Base-by-base conservation (phyloP, 257 asterid genomes). In the Solanum tacnaense region DNA sequence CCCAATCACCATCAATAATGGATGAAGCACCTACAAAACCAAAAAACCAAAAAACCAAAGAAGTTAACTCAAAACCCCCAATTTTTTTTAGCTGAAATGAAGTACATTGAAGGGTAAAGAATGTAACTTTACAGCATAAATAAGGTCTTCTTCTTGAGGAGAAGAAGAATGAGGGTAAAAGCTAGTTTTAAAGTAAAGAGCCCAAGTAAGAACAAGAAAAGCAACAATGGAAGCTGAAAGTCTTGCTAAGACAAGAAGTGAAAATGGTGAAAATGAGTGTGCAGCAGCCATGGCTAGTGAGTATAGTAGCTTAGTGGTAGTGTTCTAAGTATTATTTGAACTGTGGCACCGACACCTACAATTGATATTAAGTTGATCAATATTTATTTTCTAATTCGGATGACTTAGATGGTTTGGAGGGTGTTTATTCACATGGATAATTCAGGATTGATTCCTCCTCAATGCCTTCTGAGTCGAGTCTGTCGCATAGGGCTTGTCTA, bases 1-100 rank as follows among this genome's bases (percentile, higher is more conserved):
- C 31, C 99, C 99, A 87, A 96, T 96, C 89, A 96, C 98, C 98
- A 95, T 96, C 21, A 94, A 29, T 93, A 96, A 87, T 89, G 98
- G 99, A 88, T 96, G 99, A 92, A 95, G 89, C 75, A 95, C 96
- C 98, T 96, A 92, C 84, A 25, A 90, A 84, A 85, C 44, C 81
- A 16, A 8, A 44, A 90, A 84, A 85, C 44, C 81, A 16, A 8
- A 44, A 79, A 1, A 41, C 13, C 1, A 41, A 41, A 11, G 5
- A 41, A 41, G 0, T 27, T 9, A 46, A 27, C 67, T 81, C 35
- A 44, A 27, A 81, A 2, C 2, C 38, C 16, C 32, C 18, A 79
- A 27, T 2, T 27, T 71, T 7, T 25, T 71, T 15, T 44, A 81
- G 68, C n/a, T 81, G 68, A 46, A 81, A 46, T 46, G 85, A 5